Base-by-base conservation (phyloP, 2,329 filamentous ascomycete genomes). In the Neopestalotiopsis rosae region DNA sequence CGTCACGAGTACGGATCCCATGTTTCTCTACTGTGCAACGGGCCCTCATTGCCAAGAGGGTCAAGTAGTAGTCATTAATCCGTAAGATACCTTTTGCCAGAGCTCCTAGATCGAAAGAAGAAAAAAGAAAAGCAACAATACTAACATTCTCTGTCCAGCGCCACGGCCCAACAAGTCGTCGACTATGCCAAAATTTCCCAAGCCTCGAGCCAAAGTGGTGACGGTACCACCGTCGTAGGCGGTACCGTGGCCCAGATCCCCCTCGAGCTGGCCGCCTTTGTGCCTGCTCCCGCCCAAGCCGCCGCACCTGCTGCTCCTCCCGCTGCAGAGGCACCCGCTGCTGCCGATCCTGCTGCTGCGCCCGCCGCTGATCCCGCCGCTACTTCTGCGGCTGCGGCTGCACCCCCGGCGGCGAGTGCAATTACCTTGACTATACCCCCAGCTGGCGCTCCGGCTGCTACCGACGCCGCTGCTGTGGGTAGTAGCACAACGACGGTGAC, bases 21-120 rank as follows among this genome's bases (percentile, higher is more conserved):
- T 87, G 69, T 88, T 85, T 74, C 70, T 86, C 40, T 88, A 87
- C 74, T 88, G 86, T 68, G 83, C 85, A 0, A 82, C 82, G 2
- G 81, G 78, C 0, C 81, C 81, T 3, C 85, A 88, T 69, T 88
- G 86, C 61, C 82, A 86, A 72, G 74, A 73, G 9, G 86, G 85
- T 7, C 86, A 87, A 79, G 81, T 85, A 34, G 82, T 86, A 77
- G 80, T 86, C 5, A 81, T 88, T 52, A 88, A 88, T 69, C 82
- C 83, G 81, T 82, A 68, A 69, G 80, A 14, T 14, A 38, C 5
- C 12, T 20, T n/a, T n/a, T 57, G 17, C 13, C 4, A 2, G n/a
- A 1, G 20, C 14, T 42, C 40, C 38, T 57, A 5, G 20, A 20
- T 62, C n/a, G 17, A 10, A 40, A 9, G 14, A 4, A 7, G n/a